Evolutionary conservation across 768 basidiomycete genomes (phyloP), one percentile per base, ranked within the genome.

Genomic region (Galerina marginata): DNA sequence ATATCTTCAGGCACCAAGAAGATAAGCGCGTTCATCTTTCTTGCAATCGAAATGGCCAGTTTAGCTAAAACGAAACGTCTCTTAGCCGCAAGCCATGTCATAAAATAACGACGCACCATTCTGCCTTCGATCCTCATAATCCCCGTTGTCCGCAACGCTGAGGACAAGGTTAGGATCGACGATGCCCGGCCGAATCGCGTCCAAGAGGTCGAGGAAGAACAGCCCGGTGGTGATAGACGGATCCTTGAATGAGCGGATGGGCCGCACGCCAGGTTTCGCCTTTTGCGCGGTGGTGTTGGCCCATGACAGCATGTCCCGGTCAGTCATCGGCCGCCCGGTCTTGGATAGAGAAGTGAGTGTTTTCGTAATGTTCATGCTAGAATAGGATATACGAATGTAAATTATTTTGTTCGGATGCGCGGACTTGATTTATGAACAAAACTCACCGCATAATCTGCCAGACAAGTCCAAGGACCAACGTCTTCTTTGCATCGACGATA

Each of bases 1-100:
- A 98, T 95, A 75, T 95, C 95, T 71, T 99, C 96, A 0, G 96
- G 95, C 0, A 98, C 96, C 59, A 99, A 78, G 84, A 98, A 98
- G 68, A 98, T 98, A 67, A 97, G 75, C 4, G 93, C 93, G 55
- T 94, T 93, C 89, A 96, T 90, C 84, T 99, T 99, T 70, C 96
- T 84, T n/a, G 96, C 96, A 67, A 99, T 98, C 2, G 96, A 98
- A 67, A 99, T 98, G 7, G 95, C 96, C 64, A 98, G 76, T 85
- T 98, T 98, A 14, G 96, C 96, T 97, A 63, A 7, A 59, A 63
- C 49, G 57, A 60, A 9, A 20, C 9, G 47, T n/a, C 16, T n/a
- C 10, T 65, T 23, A 69, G 52, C 3, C 25, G 29, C 54, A 52
- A 46, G 15, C 2, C 4, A 29, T 39, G 49, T 16, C 12, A 51